Evolutionary conservation across 345 rosid genomes (phyloP).

Genomic region (Lenwebbia sp.): DNA sequence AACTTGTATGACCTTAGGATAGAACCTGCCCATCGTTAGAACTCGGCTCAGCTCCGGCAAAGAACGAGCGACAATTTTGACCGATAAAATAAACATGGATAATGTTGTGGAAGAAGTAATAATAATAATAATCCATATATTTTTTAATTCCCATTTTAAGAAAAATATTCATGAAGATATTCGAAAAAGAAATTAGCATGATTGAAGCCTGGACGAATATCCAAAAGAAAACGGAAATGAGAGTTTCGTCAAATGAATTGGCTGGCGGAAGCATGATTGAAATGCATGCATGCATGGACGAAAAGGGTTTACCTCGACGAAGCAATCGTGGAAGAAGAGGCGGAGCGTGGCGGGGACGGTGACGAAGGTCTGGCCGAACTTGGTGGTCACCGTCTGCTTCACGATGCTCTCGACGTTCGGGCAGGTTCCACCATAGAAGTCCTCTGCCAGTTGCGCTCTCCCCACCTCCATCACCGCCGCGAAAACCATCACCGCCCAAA

Average conservation of each 20-base stretch:
- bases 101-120: not conserved
- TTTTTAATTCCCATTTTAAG: not conserved
- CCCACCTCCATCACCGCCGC: constrained; percentile 9
- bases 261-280: not conserved
- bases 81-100: not conserved
- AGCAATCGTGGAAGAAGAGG: constrained; percentile 94
- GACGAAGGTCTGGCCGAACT: constrained; percentile 36
- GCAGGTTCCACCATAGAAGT: constrained; percentile 46
- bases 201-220: not conserved
- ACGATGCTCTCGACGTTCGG: constrained; percentile 62
- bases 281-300: not conserved
- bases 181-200: not conserved
- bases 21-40: not conserved
- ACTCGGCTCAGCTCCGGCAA: not conserved
- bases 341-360: constrained; percentile 82
- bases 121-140: not conserved
- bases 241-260: not conserved
- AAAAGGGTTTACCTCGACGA: constrained; percentile 31
- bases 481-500: constrained; percentile 4
- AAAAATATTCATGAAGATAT: not conserved
- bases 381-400: constrained; percentile 37
- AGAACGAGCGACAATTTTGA: not conserved
- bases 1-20: not conserved
- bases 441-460: constrained; percentile 36
- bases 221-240: not conserved